phyloP scores from a whole-genome alignment of 2,329 filamentous ascomycete genomes.

The Elsinoe arachidis region DNA sequence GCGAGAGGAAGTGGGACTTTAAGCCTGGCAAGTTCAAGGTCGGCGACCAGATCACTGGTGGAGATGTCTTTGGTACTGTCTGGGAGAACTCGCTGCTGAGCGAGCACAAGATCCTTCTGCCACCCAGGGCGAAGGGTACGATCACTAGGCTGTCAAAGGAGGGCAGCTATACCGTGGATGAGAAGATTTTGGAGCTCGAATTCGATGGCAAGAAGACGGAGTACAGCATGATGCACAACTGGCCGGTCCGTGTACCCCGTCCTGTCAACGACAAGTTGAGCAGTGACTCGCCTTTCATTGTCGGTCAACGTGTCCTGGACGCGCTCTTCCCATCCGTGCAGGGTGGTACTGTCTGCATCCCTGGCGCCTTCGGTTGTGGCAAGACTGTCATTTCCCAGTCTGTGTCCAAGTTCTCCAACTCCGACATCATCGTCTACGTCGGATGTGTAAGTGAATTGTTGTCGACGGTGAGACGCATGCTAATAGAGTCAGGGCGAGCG shows the following conservation, averaged over 20 bases:
- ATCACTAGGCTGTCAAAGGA: slow-evolving; percentile 86
- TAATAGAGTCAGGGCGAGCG: slow-evolving; percentile 56
- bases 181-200: slow-evolving; percentile 91
- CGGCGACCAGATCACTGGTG: slow-evolving; percentile 92
- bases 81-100: slow-evolving; percentile 93
- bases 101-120: slow-evolving; percentile 87
- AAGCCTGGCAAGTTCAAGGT: slow-evolving; percentile 74
- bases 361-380: slow-evolving; percentile 94
- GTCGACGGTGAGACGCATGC: slow-evolving; percentile 20
- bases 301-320: slow-evolving; percentile 93
- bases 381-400: slow-evolving; percentile 99
- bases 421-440: slow-evolving; percentile 96
- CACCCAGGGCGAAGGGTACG: slow-evolving; percentile 79
- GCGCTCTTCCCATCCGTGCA: slow-evolving; percentile 93
- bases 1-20: slow-evolving; percentile 93
- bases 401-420: slow-evolving; percentile 99
- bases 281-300: slow-evolving; percentile 83
- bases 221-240: slow-evolving; percentile 97
- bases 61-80: slow-evolving; percentile 90
- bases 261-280: slow-evolving; percentile 87
- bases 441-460: slow-evolving; percentile 43
- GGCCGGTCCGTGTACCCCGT: slow-evolving; percentile 93
- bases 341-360: slow-evolving; percentile 95
- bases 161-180: slow-evolving; percentile 86
- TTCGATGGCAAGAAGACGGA: slow-evolving; percentile 94